These are phyloP conservation scores for Biscogniauxia mediterranea DNA, from an alignment of 2,329 filamentous ascomycete genomes.

Conservation along the genomic window DNA sequence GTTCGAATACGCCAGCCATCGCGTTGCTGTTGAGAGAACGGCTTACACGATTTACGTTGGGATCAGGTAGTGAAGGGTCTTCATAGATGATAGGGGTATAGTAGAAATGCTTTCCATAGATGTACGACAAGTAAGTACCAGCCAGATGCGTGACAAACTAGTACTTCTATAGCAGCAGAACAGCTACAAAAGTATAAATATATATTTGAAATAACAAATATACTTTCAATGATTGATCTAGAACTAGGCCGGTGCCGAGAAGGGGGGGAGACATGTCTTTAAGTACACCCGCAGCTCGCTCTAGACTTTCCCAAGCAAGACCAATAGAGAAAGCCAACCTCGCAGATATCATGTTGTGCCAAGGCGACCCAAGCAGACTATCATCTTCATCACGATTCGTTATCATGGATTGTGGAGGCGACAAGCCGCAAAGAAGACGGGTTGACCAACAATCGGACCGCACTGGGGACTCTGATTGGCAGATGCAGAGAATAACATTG, in stretches of 20 bases:
- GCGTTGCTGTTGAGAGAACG: constrained; percentile 19
- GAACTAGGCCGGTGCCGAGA: background rate
- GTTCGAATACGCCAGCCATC: constrained; percentile 48
- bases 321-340: background rate
- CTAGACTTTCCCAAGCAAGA: background rate
- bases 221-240: constrained; percentile 1
- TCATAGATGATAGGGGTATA: constrained; percentile 14
- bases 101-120: constrained; percentile 4
- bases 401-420: constrained; percentile 4
- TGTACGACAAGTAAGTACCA: background rate
- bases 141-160: background rate
- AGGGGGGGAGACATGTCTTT: constrained; percentile 10
- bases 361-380: constrained; percentile 16
- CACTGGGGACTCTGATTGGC: background rate
- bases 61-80: constrained; percentile 5
- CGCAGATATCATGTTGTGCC: constrained; percentile 5
- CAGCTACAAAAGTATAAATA: no score
- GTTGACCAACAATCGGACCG: background rate
- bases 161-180: background rate
- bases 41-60: constrained; percentile 9
- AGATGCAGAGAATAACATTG: background rate
- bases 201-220: no score
- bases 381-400: constrained; percentile 13
- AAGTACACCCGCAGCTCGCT: constrained; percentile 8
- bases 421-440: background rate